A percentile compares a stretch with the other conserved stretches of the same genome.
These are phyloP conservation scores for Pichia sp. DNA, from an alignment of 1,139 yeast species.

Conservation along the genomic window DNA sequence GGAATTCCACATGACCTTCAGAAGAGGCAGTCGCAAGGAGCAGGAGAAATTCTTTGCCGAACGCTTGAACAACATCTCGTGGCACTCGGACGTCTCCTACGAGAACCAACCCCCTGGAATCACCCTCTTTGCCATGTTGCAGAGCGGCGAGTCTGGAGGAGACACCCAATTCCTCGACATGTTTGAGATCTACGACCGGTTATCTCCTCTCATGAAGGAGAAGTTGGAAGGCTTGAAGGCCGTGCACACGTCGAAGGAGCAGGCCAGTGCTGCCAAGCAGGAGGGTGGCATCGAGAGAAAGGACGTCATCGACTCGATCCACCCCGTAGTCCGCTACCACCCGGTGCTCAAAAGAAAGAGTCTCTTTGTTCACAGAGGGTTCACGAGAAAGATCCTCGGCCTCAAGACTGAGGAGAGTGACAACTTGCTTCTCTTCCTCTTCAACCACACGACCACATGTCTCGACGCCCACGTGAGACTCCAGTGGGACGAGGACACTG, in stretches of 20 bases:
- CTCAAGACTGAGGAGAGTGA: slow-evolving; percentile 63
- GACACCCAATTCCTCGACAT: slow-evolving; percentile 67
- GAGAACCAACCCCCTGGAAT: slow-evolving; percentile 68
- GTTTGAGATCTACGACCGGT: slow-evolving; percentile 61
- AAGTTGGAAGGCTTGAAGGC: slow-evolving; percentile 57
- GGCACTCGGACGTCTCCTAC: slow-evolving; percentile 72
- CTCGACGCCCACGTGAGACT: slow-evolving; percentile 57
- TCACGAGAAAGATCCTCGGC: slow-evolving; percentile 59
- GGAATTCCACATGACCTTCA: slow-evolving; percentile 60
- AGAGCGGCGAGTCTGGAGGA: slow-evolving; percentile 45
- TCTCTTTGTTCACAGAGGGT: slow-evolving; percentile 56
- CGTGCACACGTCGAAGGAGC: slow-evolving; percentile 65
- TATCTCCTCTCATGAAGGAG: slow-evolving; percentile 58
- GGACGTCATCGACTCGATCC: slow-evolving; percentile 57
- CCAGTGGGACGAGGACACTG: slow-evolving; percentile 55
- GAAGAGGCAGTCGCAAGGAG: slow-evolving; percentile 44
- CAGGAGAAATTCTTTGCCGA: slow-evolving; percentile 37
- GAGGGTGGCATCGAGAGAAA: slow-evolving; percentile 59
- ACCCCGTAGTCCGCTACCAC: slow-evolving; percentile 65
- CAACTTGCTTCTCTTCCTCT: slow-evolving; percentile 49
- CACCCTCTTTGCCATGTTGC: slow-evolving; percentile 53
- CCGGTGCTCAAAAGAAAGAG: slow-evolving; percentile 64
- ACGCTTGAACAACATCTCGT: slow-evolving; percentile 38
- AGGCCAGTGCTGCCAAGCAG: slow-evolving; percentile 51
- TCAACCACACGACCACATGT: slow-evolving; percentile 46